Evolutionary conservation across 2,329 filamentous ascomycete genomes (phyloP), one percentile per base, ranked within the genome.

Genomic region (Colletotrichum trifolii): DNA sequence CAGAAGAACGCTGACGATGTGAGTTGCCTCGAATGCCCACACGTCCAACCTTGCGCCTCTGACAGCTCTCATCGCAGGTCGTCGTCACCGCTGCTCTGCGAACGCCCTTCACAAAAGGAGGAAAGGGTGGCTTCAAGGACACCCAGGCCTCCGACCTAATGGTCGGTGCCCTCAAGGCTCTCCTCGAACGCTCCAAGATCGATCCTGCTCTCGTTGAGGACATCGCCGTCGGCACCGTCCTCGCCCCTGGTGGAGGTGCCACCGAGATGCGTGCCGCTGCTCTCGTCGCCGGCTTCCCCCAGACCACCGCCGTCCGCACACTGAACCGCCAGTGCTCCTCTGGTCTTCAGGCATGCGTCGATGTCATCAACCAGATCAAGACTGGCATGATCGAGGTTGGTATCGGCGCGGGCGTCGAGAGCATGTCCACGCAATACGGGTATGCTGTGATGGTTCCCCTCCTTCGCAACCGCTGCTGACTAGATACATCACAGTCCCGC

Each of bases 211-310:
- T 96, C 40, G 93, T 99, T 53, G 93, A 98, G 79, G 96, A 99
- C 76, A 91, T 99, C 70, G 91, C 91, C 56, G 94, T 98, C 64
- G 96, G 96, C 70, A 91, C 90, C 60, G 96, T 99, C 36, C 89
- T 99, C 53, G 89, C 95, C 15, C 95, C 95, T 39, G 96, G 96
- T 67, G 96, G 94, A 71, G 96, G 95, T 71, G 96, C 96, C 25
- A 98, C 96, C 50, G 96, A 98, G 82, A 97, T 97, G 89, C 91
- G 96, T 70, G 96, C 94, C 66, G 96, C 96, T 40, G 90, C 91
- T 59, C 85, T 98, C 62, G 93, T 93, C 7, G 96, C 96, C 54
- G 96, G 96, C 49, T 96, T 98, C 83, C 92, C 96, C 47, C 91
- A 92, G 73, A 85, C 88, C 15, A 88, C 94, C 6, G 91, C 94